Evolutionary conservation across 345 rosid genomes (phyloP).

Genomic region (Corymbia maculata): DNA sequence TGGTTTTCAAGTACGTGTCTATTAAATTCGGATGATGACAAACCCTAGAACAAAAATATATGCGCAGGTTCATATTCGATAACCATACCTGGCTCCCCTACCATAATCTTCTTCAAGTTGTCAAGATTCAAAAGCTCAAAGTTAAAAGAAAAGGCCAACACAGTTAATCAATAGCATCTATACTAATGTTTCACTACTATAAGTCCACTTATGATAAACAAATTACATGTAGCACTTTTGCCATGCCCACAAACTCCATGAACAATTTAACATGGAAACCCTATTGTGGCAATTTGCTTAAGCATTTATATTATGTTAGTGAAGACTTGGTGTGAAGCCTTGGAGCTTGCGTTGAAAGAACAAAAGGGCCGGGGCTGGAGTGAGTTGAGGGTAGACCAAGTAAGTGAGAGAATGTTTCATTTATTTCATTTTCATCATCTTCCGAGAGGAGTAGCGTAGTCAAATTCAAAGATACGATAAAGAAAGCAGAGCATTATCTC

Average conservation of each 20-base stretch:
- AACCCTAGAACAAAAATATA: neutral
- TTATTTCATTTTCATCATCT: neutral
- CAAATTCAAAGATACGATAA: neutral
- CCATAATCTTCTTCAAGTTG: neutral
- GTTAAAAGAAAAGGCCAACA: neutral
- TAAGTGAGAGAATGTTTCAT: neutral
- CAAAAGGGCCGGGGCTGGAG: neutral
- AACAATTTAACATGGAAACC: neutral
- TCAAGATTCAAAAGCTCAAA: neutral
- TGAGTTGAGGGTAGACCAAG: neutral
- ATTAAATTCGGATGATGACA: neutral
- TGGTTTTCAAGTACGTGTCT: neutral
- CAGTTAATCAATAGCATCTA: neutral
- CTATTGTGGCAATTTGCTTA: too few relatives aligned
- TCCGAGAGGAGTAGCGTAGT: neutral
- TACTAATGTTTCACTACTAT: neutral
- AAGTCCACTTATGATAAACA: neutral
- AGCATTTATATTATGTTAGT: neutral
- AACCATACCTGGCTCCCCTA: neutral
- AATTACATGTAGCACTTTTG: neutral
- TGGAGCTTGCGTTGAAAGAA: neutral
- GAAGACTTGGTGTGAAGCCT: neutral
- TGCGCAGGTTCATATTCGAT: neutral
- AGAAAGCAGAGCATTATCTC: neutral
- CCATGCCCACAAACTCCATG: neutral